Evolutionary conservation across 768 basidiomycete species (phyloP), one percentile per base, ranked within the genome.

Genomic region (Leccinum pellstonianum): DNA sequence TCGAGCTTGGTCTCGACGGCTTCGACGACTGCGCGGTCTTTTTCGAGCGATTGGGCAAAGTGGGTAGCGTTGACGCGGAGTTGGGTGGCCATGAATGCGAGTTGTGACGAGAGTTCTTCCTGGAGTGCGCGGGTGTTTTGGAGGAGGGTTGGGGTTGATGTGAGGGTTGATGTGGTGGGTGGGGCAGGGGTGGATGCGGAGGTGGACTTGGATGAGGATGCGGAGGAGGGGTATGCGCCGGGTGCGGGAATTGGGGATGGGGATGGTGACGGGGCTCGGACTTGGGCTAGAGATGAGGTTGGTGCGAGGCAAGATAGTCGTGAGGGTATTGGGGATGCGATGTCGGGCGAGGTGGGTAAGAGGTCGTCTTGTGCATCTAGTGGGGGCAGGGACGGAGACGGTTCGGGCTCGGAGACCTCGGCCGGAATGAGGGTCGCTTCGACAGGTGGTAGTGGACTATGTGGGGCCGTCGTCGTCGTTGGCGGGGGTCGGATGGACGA

Each of bases 61-160:
- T 93, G 85, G 0, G 87, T 70, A 0, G 93, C 87, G 64, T 96
- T 96, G 23, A 84, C 80, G 66, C 90, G 91, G 53, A 98, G 84
- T 69, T 94, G 93, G 10, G 85, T 78, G 1, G 93, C 93, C 95
- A 98, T 98, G 57, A 84, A 73, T 1, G 86, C 86, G 25, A 95
- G 83, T 66, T 92, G 88, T 9, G 78, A 77, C 0, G 90, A 81
- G 51, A 95, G 83, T 23, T 90, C 84, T 54, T 91, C 83, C 25
- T 95, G 93, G 3, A 89, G 75, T 1, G 81, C 79, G 37, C 72
- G 80, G n/a, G 87, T 83, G 60, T 83, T 81, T 65, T 84, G 80
- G 23, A 82, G 73, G 66, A 79, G 76, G 4, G 77, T 74, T 4
- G 78, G 77, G 21, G 70, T 64, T 21, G 75, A 66, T 17, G 74